A percentile compares a stretch with the other conserved stretches of the same genome.
phyloP scores from a whole-genome alignment of 2,329 filamentous ascomycete species.

The Aspergillus ochraceus region DNA sequence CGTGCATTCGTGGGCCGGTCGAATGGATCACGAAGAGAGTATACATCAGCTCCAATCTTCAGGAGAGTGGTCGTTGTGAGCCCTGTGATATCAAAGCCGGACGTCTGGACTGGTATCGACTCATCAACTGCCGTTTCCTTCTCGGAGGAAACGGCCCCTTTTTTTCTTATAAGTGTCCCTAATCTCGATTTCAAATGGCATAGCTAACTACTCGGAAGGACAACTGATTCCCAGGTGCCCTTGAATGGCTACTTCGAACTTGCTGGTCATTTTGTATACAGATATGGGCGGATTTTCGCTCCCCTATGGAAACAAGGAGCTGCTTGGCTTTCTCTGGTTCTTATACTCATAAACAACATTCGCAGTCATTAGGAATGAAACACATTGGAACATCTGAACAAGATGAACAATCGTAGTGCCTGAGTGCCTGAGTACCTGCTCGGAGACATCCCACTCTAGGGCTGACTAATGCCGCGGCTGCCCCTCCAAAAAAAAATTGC shows the following conservation, averaged over 20 bases:
- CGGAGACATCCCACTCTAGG: conserved; percentile 6
- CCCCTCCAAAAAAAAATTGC: conserved; percentile 26
- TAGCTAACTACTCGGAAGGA: conserved; percentile 31
- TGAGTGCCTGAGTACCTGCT: too few species aligned
- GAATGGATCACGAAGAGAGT: conserved; percentile 17
- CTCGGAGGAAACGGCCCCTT: conserved; percentile 25
- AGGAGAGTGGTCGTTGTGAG: conserved; percentile 8
- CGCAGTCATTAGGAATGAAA: background rate
- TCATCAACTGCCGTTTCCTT: conserved; percentile 30
- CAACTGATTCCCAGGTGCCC: background rate
- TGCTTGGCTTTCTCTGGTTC: background rate
- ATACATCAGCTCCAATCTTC: conserved; percentile 9
- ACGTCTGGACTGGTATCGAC: conserved; percentile 11
- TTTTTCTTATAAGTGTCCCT: conserved; percentile 42
- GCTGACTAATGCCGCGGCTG: conserved; percentile 20
- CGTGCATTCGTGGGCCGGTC: conserved; percentile 13
- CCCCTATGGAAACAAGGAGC: too few species aligned
- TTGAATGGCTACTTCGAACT: background rate
- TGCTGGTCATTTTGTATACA: background rate
- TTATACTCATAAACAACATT: background rate
- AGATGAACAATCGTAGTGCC: too few species aligned
- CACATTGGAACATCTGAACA: too few species aligned
- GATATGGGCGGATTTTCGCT: too few species aligned
- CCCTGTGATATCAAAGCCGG: conserved; percentile 13
- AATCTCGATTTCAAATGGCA: conserved; percentile 4